Evolutionary conservation across 2,329 filamentous ascomycete species (phyloP), one percentile per base, ranked within the genome.

Genomic region (Fusarium fracticaudum): DNA sequence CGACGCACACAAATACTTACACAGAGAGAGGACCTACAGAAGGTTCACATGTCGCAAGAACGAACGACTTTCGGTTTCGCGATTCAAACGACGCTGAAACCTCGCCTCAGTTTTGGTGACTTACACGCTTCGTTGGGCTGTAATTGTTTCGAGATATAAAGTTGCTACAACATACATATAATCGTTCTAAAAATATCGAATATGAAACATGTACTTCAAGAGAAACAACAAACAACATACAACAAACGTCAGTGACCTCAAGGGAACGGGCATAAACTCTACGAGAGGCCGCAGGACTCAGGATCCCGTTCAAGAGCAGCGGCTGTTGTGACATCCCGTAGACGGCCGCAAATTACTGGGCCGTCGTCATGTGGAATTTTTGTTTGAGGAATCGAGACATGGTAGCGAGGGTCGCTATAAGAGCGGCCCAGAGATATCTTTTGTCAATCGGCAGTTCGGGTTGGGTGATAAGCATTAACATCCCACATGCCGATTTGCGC

Each of bases 401-500:
- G 18, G 24, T n/a, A 22, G 8, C 2, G 24, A 55, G 11, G 20
- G 20, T 7, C 20, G 24, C 29, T n/a, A 17, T 22, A 15, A 43
- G 11, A 43, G 11, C 1, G 37, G 20, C 6, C 22, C 37, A n/a
- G 7, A 14, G 15, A 57, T 20, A 12, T 24, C 20, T 2, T 35
- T n/a, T 31, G 37, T 12, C 9, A 35, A 47, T 47, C 41, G 54
- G 26, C 38, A 59, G 18, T 35, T 44, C 14, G 29, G 40, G 3
- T 22, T 47, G 17, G 17, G 18, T 45, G 13, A 91, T 20, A 82
- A 48, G 88, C 87, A 79, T 82, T 84, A 84, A 29, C 77, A 71
- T 26, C 82, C 87, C 9, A 88, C 85, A 71, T 91, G 88, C 80
- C 89, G 91, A 79, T 91, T 88, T 87, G 91, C 91, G 79, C 89